Percentiles rank a stretch among this genome's conserved stretches.
These are phyloP conservation scores for Leishmania tarentolae DNA, from an alignment of 208 protist species.

Conservation along the genomic window DNA sequence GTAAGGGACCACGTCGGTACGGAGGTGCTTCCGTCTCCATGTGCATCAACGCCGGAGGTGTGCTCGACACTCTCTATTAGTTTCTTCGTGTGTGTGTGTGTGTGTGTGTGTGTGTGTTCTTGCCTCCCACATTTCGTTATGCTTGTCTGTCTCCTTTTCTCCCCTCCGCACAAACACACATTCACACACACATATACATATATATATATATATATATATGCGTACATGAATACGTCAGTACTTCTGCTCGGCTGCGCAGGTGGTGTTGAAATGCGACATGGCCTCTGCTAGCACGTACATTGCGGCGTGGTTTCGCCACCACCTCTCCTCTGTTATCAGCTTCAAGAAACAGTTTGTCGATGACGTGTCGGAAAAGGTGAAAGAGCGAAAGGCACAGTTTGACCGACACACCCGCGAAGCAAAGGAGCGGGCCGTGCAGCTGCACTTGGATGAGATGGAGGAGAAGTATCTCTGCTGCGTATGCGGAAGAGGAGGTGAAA, in stretches of 20 bases:
- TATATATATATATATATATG: background rate
- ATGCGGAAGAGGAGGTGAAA: constrained; percentile 68
- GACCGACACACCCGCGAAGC: constrained; percentile 53
- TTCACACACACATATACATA: background rate
- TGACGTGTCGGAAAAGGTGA: constrained; percentile 64
- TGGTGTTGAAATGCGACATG: constrained; percentile 7
- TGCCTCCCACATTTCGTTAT: background rate
- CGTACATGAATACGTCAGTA: background rate
- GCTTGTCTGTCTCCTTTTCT: background rate
- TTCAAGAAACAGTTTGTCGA: constrained; percentile 87
- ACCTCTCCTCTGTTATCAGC: constrained; percentile 62
- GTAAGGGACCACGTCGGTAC: background rate
- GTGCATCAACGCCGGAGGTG: background rate
- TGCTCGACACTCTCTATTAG: background rate
- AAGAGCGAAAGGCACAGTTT: constrained; percentile 56
- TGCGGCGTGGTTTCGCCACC: constrained; percentile 46
- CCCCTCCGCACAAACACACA: background rate
- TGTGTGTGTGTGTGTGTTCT: no score
- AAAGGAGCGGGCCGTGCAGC: constrained; percentile 63
- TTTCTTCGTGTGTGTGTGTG: no score
- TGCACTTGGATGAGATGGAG: constrained; percentile 77
- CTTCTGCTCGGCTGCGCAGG: background rate
- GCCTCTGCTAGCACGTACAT: constrained; percentile 20
- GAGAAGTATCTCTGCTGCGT: constrained; percentile 86
- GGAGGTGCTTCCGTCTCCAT: background rate